Evolutionary conservation across 371 early-diverging fungal species (phyloP), one percentile per base, ranked within the genome.

Genomic region (Blakeslea trispora): DNA sequence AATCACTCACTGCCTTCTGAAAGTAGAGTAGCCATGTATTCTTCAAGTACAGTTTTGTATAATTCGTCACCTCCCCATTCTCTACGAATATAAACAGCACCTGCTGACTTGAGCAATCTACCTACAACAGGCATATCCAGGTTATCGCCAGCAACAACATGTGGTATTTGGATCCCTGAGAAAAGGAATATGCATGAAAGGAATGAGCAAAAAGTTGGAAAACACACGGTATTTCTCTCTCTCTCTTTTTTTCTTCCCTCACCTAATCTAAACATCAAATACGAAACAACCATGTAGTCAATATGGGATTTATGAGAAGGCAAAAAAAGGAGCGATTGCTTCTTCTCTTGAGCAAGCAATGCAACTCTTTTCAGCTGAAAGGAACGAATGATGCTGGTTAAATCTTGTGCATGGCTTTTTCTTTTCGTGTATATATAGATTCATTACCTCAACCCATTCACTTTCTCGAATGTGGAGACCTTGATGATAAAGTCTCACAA

Each of bases 301-400:
- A 94, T 81, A 61, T 94, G 95, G 1, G 91, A 90, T 76, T 93
- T 94, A 73, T 94, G 95, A 42, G 85, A 92, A 22, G 95, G 95
- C 55, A 92, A 63, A 42, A 93, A 79, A 19, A 94, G 79, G 50
- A 94, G 72, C 2, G 93, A 92, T 50, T 89, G 76, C 45, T 84
- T 81, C 44, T 85, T 82, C 56, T 84, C 77, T 50, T 86, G 83
- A 17, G 88, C 88, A 7, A 79, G 60, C 41, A 81, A 61, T n/a
- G 92, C 90, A 6, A 79, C 76, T 42, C 82, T 57, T 54, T 81
- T 79, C 31, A 91, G 58, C 89, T 88, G 63, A 5, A 28, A 23
- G 24, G 11, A 41, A 21, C 6, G 15, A 32, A 32, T 6, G 5
- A 47, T 17, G 5, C 5, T 44, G 18, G 41, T 17, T 49, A 9